Base-by-base conservation (phyloP, 805 yeast species). In the Ogataea methylovora region DNA sequence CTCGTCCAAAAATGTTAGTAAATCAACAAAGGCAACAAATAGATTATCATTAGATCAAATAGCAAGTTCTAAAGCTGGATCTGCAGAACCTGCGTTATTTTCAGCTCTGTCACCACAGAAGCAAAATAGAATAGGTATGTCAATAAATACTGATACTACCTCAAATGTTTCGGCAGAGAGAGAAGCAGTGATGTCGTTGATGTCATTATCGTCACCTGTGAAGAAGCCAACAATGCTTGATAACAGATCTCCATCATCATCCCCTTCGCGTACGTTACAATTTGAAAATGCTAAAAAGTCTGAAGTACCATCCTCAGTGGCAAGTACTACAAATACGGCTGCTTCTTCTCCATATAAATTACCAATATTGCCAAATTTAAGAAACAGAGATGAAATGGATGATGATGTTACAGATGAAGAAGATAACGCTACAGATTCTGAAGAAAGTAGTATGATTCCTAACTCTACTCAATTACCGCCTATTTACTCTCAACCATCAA, bases 161-260 rank as follows among this genome's bases (percentile, higher is more conserved):
- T 9, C 27, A 17, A 9, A 11, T 27, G 4, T 16, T 17, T 14
- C 19, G 8, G 51, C 56, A 31, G 79, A 73, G 41, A 72, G 72
- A 44, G 79, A 73, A 32, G 79, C 79, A 6, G 67, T 73, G 9
- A 56, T 67, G 47, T 71, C 78, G 16, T 57, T 73, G 34, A 73
- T 73, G 66, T 69, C 76, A 25, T 56, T 73, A 27, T 64, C 79
- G 7, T 69, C 77, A 1, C 79, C 79, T 7, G 51, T 50, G 11
- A 59, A 54, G 58, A 43, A 60, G 38, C 22, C 58, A 46, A 17
- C 56, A n/a, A n/a, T n/a, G n/a, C 59, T 41, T 43, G 54, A 45
- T 4, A 41, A 46, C 18, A 38, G 35, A 11, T 43, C 49, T 12
- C 45, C 43, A 9, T 43, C 48, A 19, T 42, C 49, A 4, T 44